Base-by-base conservation (phyloP, 768 basidiomycete species). In the Tricholoma flavovirens region DNA sequence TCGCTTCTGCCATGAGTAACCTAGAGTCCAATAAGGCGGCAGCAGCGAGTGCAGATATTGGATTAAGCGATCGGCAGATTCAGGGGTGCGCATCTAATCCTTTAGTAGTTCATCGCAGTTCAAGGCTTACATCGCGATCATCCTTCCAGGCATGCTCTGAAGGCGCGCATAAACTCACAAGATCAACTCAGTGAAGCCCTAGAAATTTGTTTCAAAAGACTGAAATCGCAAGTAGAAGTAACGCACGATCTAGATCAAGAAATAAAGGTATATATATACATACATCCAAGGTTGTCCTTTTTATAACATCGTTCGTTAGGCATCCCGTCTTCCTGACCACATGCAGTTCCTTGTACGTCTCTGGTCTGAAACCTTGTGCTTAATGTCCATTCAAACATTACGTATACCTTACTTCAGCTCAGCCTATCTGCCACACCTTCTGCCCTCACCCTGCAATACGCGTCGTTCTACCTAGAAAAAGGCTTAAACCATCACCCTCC, bases 141-240 rank as follows among this genome's bases (percentile, higher is more conserved):
- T 1, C 22, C 22, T 10, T 30, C 26, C 59, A 88, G 88, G 14
- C 80, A 77, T 65, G 73, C 77, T 17, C 72, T 86, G 64, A 91
- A 91, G 67, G 87, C 87, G 12, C 81, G 81, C 36, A 78, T 93
- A 54, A 82, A 85, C 58, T 82, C 83, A 11, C 74, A 79, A 49
- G 84, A 91, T 62, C 66, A 62, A 12, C 74, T 88, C 3, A 85
- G 83, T 12, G 74, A 79, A 26, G 88, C 87, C 0, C 66, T 92
- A 12, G 72, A 82, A 54, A 70, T 70, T n/a, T 75, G 80, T 0
- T 84, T 82, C 58, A 56, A 63, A 30, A 73, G 70, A 52, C 72
- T 90, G 17, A 86, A 82, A 62, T 59, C 66, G n/a, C 75, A 77
- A 29, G 71, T 80, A 4, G 71, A 72, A 33, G 70, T 76, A 53